Evolutionary conservation across 148 eudicot genomes (phyloP), one percentile per base, ranked within the genome.

Genomic region (Dysphania ambrosioides): DNA sequence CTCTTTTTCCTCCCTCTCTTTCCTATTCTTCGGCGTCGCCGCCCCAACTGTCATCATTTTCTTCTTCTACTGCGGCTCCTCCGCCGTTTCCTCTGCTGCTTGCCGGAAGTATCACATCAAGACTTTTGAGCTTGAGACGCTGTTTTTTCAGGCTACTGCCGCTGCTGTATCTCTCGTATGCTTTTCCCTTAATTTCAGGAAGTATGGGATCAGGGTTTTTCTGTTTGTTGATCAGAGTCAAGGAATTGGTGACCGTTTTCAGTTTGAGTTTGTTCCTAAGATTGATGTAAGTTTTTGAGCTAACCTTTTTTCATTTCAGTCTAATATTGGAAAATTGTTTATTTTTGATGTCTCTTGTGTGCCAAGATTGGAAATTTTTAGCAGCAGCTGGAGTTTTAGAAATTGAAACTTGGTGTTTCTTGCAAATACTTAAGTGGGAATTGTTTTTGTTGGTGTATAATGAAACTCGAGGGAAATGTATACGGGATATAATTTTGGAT

Each of bases 181-280:
- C 61, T 72, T 90, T 57, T 88, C 92, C 0, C 85, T 78, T 44
- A 90, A 86, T 73, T 80, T 92, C 70, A 74, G 94, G 0, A 92
- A 88, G 65, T 90, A 87, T 78, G 97, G 97, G 0, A 78, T 90
- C 26, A 67, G 92, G 77, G 84, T 87, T 55, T 90, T 92, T 56
- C 83, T 92, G 10, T 90, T 90, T 73, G 92, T 92, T 62, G 95
- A 92, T 79, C 81, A 84, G 55, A 82, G 38, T 56, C 80, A 82
- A 35, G 93, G 88, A 26, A 81, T 83, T 68, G 60, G 80, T 79
- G 85, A 72, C 8, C 72, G 79, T 62, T 90, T 87, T 67, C 82
- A 79, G 35, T 75, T 34, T 27, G 69, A 63, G 56, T 79, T 72
- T 69, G 70, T 70, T 6, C 71, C 68, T 32, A 76, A 69, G 66